A percentile compares a stretch with the other conserved stretches of the same genome.
phyloP scores from a whole-genome alignment of 2,329 filamentous ascomycete species.

The Orbilia quercus region DNA sequence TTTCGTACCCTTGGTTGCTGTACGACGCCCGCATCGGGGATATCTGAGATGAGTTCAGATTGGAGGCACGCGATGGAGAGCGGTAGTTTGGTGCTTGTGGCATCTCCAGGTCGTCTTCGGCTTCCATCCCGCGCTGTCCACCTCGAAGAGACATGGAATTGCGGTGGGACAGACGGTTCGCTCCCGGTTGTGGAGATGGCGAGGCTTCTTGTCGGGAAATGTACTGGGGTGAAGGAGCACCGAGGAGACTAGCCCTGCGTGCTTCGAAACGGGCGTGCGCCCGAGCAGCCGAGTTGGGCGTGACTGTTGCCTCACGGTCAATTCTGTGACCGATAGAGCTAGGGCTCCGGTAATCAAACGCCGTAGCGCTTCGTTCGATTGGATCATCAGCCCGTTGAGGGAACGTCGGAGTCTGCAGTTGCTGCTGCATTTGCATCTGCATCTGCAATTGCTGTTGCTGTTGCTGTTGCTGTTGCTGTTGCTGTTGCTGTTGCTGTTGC shows the following conservation, averaged over 20 bases:
- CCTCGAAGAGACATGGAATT: slow-evolving; percentile 48
- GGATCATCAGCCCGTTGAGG: slow-evolving; percentile 39
- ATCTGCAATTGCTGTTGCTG: slow-evolving; percentile 6
- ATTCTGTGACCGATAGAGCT: slow-evolving; percentile 54
- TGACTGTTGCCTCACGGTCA: slow-evolving; percentile 51
- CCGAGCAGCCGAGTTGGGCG: slow-evolving; percentile 43
- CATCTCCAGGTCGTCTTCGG: slow-evolving; percentile 48
- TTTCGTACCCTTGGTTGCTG: slow-evolving; percentile 28
- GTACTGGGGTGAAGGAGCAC: slow-evolving; percentile 42
- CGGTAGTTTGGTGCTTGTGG: slow-evolving; percentile 36
- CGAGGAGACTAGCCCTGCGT: slow-evolving; percentile 42
- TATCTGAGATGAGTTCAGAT: slow-evolving; percentile 17
- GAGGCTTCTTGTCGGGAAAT: slow-evolving; percentile 48
- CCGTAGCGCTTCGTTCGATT: slow-evolving; percentile 37
- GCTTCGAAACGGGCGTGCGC: slow-evolving; percentile 52
- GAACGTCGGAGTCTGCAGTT: slow-evolving; percentile 38
- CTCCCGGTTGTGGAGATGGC: slow-evolving; percentile 48
- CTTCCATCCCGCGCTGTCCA: slow-evolving; percentile 33
- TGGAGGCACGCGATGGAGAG: slow-evolving; percentile 46
- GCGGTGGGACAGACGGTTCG: slow-evolving; percentile 48
- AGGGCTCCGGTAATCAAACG: slow-evolving; percentile 49
- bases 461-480: slow-evolving; percentile 15
- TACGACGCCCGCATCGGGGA: slow-evolving; percentile 42
- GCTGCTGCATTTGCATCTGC: slow-evolving; percentile 18
- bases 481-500: slow-evolving; percentile 16